A percentile compares a stretch with the other conserved stretches of the same genome.
Conservation (phyloP, 2,329 filamentous ascomycete species). For the Fusarium kyushuense region DNA sequence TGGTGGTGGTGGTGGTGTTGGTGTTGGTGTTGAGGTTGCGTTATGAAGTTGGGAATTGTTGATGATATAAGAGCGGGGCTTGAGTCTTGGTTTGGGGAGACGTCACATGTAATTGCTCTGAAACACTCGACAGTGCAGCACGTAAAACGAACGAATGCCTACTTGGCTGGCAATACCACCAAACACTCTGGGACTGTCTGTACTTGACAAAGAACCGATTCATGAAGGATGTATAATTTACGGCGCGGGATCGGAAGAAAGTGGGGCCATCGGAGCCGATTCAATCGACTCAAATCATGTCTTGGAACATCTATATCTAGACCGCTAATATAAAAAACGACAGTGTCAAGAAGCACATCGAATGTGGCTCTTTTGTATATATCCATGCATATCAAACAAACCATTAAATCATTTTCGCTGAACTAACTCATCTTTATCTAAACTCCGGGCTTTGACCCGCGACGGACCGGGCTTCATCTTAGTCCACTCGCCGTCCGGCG, state of each 20-base stretch:
- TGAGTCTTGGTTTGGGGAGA: neutral
- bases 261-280: neutral
- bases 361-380: neutral
- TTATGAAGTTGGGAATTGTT: neutral
- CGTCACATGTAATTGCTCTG: neutral
- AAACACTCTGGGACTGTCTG: neutral
- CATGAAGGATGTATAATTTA: neutral
- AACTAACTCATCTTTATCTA: conserved; percentile 41
- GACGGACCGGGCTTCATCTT: conserved; percentile 74
- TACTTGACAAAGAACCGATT: neutral
- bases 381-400: conserved; percentile 2
- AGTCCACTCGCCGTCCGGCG: conserved; percentile 71
- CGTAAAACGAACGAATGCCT: neutral
- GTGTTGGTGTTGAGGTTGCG: conserved; percentile 5
- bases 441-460: conserved; percentile 52
- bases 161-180: neutral
- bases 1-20: conserved; percentile 13
- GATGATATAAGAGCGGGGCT: conserved; percentile 12
- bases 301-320: neutral
- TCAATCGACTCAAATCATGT: neutral
- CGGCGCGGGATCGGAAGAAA: neutral
- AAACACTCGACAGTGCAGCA: too few relatives aligned
- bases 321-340: conserved; percentile 17
- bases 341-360: conserved; percentile 9
- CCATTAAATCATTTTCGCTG: conserved; percentile 27